Conservation (phyloP, 2,329 filamentous ascomycete species). For the Mycocentrospora acerina region DNA sequence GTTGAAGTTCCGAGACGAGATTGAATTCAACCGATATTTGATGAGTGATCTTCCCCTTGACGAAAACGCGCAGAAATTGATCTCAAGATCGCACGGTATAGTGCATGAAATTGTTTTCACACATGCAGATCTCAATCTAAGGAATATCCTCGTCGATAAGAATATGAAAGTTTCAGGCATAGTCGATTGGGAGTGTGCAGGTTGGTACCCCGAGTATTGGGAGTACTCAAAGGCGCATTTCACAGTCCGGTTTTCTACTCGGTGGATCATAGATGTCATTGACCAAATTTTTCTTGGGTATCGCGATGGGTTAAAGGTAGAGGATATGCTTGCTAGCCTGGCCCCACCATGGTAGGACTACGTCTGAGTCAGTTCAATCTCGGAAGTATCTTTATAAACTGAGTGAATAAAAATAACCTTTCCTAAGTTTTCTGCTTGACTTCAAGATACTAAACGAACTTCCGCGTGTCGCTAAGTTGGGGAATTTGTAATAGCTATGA, state of each 20-base stretch:
- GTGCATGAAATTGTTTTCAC: constrained; percentile 22
- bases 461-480: too few relatives aligned
- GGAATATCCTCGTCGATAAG: constrained; percentile 22
- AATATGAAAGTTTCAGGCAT: constrained; percentile 18
- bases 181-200: constrained; percentile 26
- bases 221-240: constrained; percentile 22
- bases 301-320: constrained; percentile 14
- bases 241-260: constrained; percentile 7
- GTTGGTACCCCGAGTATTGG: constrained; percentile 29
- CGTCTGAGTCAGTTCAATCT: too few relatives aligned
- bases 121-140: constrained; percentile 21
- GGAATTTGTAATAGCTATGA: too few relatives aligned
- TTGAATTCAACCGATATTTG: too few relatives aligned
- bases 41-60: constrained; percentile 12
- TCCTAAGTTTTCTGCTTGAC: too few relatives aligned
- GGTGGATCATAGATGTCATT: constrained; percentile 21
- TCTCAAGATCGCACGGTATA: constrained; percentile 13
- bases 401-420: too few relatives aligned
- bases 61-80: constrained; percentile 8
- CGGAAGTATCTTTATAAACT: too few relatives aligned
- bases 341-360: constrained; percentile 17
- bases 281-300: constrained; percentile 18
- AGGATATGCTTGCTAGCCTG: constrained; percentile 16
- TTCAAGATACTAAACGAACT: too few relatives aligned
- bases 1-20: too few relatives aligned